Conservation (phyloP, 2,329 filamentous ascomycete genomes). For the Penicillium olsonii region DNA sequence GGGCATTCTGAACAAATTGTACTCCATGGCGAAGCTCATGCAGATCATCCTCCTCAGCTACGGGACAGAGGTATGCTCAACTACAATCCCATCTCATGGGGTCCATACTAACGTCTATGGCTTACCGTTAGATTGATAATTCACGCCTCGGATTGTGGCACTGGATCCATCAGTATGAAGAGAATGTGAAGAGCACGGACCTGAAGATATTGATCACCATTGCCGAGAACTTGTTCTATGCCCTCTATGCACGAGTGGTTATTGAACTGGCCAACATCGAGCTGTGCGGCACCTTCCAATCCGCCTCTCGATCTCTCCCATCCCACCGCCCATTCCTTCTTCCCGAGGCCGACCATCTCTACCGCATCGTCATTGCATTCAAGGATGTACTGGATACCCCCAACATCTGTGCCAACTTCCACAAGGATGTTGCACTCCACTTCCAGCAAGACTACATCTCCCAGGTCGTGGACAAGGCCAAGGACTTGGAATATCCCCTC, state of each 20-base stretch:
- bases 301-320: slow-evolving; percentile 22
- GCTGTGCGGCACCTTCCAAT: slow-evolving; percentile 34
- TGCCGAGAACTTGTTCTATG: slow-evolving; percentile 40
- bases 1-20: slow-evolving; percentile 35
- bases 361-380: slow-evolving; percentile 35
- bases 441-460: slow-evolving; percentile 34
- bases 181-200: slow-evolving; percentile 27
- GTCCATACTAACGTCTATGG: background rate
- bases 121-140: slow-evolving; percentile 31
- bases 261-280: slow-evolving; percentile 40
- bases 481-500: slow-evolving; percentile 11
- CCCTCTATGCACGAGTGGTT: slow-evolving; percentile 38
- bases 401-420: slow-evolving; percentile 27
- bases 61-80: slow-evolving; percentile 33
- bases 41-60: slow-evolving; percentile 35
- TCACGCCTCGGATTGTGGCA: slow-evolving; percentile 29
- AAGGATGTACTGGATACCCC: slow-evolving; percentile 34
- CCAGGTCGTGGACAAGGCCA: slow-evolving; percentile 21
- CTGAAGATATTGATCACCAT: slow-evolving; percentile 34
- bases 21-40: slow-evolving; percentile 39
- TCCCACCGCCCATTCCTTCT: slow-evolving; percentile 23
- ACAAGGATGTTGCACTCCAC: slow-evolving; percentile 27
- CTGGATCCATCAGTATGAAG: slow-evolving; percentile 35
- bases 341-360: slow-evolving; percentile 38
- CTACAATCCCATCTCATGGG: background rate